Base-by-base conservation (phyloP, 768 basidiomycete genomes). In the Mycena galericulata region DNA sequence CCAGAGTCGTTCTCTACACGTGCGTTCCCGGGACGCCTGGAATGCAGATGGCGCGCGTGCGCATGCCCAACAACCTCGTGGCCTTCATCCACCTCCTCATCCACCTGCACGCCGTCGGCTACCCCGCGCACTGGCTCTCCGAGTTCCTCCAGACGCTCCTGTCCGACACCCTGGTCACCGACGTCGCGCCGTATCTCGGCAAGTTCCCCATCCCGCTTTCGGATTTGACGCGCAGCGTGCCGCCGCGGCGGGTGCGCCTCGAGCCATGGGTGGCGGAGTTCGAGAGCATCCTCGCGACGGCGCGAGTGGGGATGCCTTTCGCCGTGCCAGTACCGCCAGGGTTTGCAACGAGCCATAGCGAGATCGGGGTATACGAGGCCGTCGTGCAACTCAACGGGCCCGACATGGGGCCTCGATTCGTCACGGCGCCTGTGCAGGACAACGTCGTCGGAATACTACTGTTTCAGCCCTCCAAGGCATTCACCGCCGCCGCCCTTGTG, bases 61-160 rank as follows among this genome's bases (percentile, higher is more conserved):
- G 76, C 43, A 72, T 76, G 47, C 78, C 79, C 17, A 80, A 80
- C 73, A 82, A 76, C 56, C 74, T 83, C 26, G 75, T 75, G 17
- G 76, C 75, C 5, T 81, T 81, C 71, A 58, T 81, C 47, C 60
- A 72, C 10, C 73, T 82, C 2, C 72, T n/a, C n/a, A n/a, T n/a
- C n/a, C n/a, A n/a, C n/a, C n/a, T n/a, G n/a, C n/a, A n/a, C n/a
- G n/a, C n/a, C 43, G 77, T 80, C 41, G 80, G 80, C 6, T 82
- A 79, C 67, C 81, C 81, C 3, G 71, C 65, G 12, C 82, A 80
- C 65, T 82, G 80, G 81, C 76, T 83, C 38, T 72, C 75, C 50
- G 79, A 80, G 14, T 79, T 75, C 72, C 54, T 78, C 18, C 70
- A 76, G 56, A 70, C 66, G 17, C 53, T 79, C 17, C 66, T 81